Percentiles rank a stretch among this genome's conserved stretches.
phyloP scores from a whole-genome alignment of 2,329 filamentous ascomycete species.

The Rhynchosporium graminicola region DNA sequence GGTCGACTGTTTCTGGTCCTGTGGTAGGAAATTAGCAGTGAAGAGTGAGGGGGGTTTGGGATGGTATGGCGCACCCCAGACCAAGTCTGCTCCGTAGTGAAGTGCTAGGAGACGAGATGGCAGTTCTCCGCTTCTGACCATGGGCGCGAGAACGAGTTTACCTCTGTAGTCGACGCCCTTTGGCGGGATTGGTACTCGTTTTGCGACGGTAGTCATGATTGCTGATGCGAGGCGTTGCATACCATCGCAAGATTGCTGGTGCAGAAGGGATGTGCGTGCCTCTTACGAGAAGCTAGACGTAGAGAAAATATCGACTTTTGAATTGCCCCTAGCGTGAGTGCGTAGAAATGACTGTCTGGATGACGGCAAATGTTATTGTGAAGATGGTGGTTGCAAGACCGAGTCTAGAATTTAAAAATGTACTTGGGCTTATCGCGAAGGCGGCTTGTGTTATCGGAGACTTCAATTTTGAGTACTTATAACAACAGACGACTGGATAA shows the following conservation, averaged over 20 bases:
- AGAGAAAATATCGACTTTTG: not conserved
- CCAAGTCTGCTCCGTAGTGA: slow-evolving; percentile 93
- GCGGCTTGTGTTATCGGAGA: not conserved
- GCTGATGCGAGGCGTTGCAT: slow-evolving; percentile 45
- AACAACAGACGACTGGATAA: not conserved
- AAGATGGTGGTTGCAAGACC: not conserved
- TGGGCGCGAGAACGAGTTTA: slow-evolving; percentile 92
- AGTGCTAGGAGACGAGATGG: slow-evolving; percentile 86
- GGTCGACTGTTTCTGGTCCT: slow-evolving; percentile 94
- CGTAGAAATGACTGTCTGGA: slow-evolving; percentile 1
- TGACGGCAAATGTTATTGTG: not conserved
- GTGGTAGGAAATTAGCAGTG: slow-evolving; percentile 17
- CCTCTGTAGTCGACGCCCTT: slow-evolving; percentile 92
- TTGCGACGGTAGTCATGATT: slow-evolving; percentile 59
- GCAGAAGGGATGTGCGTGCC: not conserved
- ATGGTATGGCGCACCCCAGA: slow-evolving; percentile 69
- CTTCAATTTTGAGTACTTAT: not conserved
- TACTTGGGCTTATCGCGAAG: slow-evolving; percentile 1
- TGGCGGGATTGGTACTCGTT: slow-evolving; percentile 78
- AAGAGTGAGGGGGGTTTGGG: not conserved
- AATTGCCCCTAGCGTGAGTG: not conserved
- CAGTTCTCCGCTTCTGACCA: slow-evolving; percentile 96
- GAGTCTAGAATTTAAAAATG: not conserved
- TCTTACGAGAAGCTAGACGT: not conserved
- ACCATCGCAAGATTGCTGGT: slow-evolving; percentile 29